phyloP scores from a whole-genome alignment of 345 rosid species.

The Gossypium australe region DNA sequence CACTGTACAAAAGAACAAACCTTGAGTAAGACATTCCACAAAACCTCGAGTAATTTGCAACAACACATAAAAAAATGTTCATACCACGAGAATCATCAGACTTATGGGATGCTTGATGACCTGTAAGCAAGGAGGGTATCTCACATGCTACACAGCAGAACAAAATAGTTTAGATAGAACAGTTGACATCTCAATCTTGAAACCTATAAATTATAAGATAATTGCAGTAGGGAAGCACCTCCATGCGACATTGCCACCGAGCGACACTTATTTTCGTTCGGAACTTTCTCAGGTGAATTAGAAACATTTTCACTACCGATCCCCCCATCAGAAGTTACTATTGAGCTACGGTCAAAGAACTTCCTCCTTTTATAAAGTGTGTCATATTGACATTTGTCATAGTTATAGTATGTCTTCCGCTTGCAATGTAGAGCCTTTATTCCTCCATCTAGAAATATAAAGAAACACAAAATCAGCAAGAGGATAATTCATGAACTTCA shows the following conservation, averaged over 20 bases:
- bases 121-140: constrained; percentile 33
- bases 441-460: constrained; percentile 42
- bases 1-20: constrained; percentile 48
- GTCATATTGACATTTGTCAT: constrained; percentile 42
- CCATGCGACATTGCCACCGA: constrained; percentile 23
- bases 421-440: constrained; percentile 48
- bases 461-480: constrained; percentile 8
- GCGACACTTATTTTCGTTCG: constrained; percentile 25
- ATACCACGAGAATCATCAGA: constrained; percentile 70
- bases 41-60: constrained; percentile 9
- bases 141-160: constrained; percentile 40
- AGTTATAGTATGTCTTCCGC: constrained; percentile 44
- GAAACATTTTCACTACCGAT: constrained; percentile 79
- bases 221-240: constrained; percentile 32
- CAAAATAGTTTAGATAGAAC: constrained; percentile 20
- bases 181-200: constrained; percentile 1
- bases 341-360: constrained; percentile 41
- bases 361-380: constrained; percentile 57
- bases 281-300: constrained; percentile 55
- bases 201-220: constrained; percentile 12
- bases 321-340: constrained; percentile 60
- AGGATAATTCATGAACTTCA: constrained; percentile 16
- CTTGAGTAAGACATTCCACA: constrained; percentile 21
- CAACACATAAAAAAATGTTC: constrained; percentile 19
- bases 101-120: constrained; percentile 39